Percentiles rank a stretch among this genome's conserved stretches.
phyloP scores from a whole-genome alignment of 805 yeast genomes.

The Candida pseudoglaebosa region DNA sequence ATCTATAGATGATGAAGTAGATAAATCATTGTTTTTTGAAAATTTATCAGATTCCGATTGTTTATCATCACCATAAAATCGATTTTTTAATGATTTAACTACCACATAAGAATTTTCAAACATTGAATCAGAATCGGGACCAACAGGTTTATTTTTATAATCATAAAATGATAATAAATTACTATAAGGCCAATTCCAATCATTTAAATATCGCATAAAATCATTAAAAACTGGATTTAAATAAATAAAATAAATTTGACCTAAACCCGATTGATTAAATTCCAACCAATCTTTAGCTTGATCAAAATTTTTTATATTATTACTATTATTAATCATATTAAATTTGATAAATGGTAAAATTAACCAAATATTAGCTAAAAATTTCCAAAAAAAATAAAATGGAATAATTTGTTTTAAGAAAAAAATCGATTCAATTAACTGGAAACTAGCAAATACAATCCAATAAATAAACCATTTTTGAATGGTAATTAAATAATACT shows the following conservation, averaged over 20 bases:
- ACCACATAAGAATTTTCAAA: conserved; percentile 6
- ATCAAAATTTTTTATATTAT: conserved; percentile 8
- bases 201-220: not conserved
- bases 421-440: conserved; percentile 38
- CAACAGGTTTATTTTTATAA: too few relatives aligned
- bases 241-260: conserved; percentile 26
- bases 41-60: not conserved
- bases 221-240: conserved; percentile 21
- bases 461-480: conserved; percentile 54
- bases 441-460: conserved; percentile 52
- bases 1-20: not conserved
- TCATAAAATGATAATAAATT: too few relatives aligned
- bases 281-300: conserved; percentile 24
- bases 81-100: conserved; percentile 5
- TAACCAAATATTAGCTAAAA: conserved; percentile 57
- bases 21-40: not conserved
- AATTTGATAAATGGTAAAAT: conserved; percentile 40
- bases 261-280: conserved; percentile 30
- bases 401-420: conserved; percentile 51
- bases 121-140: not conserved
- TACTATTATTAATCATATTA: conserved; percentile 7
- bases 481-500: conserved; percentile 21
- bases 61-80: conserved; percentile 1
- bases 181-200: not conserved
- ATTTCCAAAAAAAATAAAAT: conserved; percentile 45